Percentiles rank a stretch among this genome's conserved stretches.
Evolutionary conservation across 441 rosid genomes (phyloP).

Genomic region (Metrosideros polymorpha): DNA sequence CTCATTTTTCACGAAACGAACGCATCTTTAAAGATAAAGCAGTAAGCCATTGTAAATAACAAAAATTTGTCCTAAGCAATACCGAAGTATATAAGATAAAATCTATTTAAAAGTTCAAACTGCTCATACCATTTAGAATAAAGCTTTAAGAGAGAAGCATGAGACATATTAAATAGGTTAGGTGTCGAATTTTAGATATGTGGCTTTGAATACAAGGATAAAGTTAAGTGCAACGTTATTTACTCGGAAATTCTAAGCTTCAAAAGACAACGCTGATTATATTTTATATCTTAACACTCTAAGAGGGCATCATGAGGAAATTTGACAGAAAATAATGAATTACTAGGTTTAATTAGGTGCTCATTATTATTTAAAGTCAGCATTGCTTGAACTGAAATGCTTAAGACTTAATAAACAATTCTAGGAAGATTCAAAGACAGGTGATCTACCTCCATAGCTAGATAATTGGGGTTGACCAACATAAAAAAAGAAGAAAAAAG

Average conservation of each 20-base stretch:
- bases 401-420: background rate
- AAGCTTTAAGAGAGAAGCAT: background rate
- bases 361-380: background rate
- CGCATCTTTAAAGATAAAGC: too few species aligned
- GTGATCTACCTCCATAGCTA: background rate
- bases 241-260: background rate
- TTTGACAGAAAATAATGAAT: background rate
- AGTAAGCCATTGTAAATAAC: background rate
- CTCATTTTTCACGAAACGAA: too few species aligned
- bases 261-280: background rate
- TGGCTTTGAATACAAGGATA: background rate
- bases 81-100: background rate
- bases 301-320: background rate
- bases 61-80: background rate
- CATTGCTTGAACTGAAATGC: background rate
- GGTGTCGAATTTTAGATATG: background rate
- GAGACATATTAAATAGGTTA: background rate
- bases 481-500: background rate
- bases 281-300: background rate
- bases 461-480: background rate
- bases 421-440: background rate
- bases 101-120: background rate
- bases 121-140: accelerated
- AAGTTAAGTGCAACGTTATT: background rate
- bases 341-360: background rate